phyloP scores from a whole-genome alignment of 257 asterid species.

The Ilex asprella region DNA sequence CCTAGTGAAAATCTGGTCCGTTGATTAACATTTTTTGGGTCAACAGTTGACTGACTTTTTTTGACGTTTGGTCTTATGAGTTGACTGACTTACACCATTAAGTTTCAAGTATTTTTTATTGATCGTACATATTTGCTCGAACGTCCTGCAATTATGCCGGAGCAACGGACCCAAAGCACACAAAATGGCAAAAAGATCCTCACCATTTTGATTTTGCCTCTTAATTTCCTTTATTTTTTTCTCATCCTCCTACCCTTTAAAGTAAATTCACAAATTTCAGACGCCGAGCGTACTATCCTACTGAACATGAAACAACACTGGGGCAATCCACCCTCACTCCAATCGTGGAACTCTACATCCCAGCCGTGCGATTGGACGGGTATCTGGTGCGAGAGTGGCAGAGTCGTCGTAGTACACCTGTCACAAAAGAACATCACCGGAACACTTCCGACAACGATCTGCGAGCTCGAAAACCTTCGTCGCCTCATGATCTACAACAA shows the following conservation, averaged over 20 bases:
- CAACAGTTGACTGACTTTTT: too few species aligned
- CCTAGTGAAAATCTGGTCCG: too few species aligned
- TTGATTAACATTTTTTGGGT: too few species aligned
- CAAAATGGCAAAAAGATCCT: too few species aligned
- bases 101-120: too few species aligned
- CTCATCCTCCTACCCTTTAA: slow-evolving; percentile 18
- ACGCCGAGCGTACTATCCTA: slow-evolving; percentile 18
- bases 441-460: slow-evolving; percentile 24
- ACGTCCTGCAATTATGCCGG: too few species aligned
- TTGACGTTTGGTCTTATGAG: too few species aligned
- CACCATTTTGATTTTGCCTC: too few species aligned
- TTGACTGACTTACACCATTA: too few species aligned
- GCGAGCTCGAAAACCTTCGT: slow-evolving; percentile 14
- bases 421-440: slow-evolving; percentile 12
- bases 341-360: slow-evolving; percentile 30
- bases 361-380: slow-evolving; percentile 21
- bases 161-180: too few species aligned
- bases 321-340: slow-evolving; percentile 29
- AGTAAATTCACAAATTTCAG: slow-evolving; percentile 21
- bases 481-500: slow-evolving; percentile 13
- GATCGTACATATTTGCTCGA: too few species aligned
- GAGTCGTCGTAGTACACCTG: slow-evolving; percentile 15
- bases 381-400: slow-evolving; percentile 14
- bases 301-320: slow-evolving; percentile 37
- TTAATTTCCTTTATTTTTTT: background rate